Base-by-base conservation (phyloP, 2,329 filamentous ascomycete genomes). In the Colletotrichum sp. region DNA sequence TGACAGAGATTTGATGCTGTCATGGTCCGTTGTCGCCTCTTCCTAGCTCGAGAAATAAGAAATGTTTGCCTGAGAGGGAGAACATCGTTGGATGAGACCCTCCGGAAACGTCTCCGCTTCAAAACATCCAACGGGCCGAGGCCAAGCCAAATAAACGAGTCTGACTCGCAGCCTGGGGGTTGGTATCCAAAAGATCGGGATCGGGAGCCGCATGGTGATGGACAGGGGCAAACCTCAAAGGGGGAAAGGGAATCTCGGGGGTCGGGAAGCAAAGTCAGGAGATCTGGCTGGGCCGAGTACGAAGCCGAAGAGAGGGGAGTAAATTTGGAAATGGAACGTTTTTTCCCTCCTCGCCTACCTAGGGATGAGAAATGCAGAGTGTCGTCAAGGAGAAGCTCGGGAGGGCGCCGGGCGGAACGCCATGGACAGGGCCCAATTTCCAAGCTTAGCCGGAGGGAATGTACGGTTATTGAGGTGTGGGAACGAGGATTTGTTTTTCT, bases 391-490 rank as follows among this genome's bases (percentile, higher is more conserved):
- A 44, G 24, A 52, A 39, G 64, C 26, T 73, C 64, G 59, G 65
- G 70, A 69, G 70, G 74, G 70, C 34, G 59, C 21, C 63, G 63
- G 64, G 70, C 59, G 55, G 49, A 69, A 49, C 64, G 70, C 70
- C 64, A 62, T 13, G 36, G 59, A 62, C 70, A 74, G 34, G 44
- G 16, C 34, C 44, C 49, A 73, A 69, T 73, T 60, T 62, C 70
- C 64, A 73, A 60, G 59, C 8, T 60, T 52, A 39, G 15, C 28
- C 8, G 18, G 26, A 26, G 59, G 64, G 49, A 68, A 69, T 59
- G 59, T 65, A 74, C 26, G 74, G 49, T 65, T 52, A 66, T 52
- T 69, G 57, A 39, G 34, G 60, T 9, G 24, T 26, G 30, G 44
- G 15, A 32, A n/a, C 26, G 26, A n/a, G 21, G 30, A 6, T 24